phyloP scores from a whole-genome alignment of 169 alveolate genomes.

The Blepharisma undulans region DNA sequence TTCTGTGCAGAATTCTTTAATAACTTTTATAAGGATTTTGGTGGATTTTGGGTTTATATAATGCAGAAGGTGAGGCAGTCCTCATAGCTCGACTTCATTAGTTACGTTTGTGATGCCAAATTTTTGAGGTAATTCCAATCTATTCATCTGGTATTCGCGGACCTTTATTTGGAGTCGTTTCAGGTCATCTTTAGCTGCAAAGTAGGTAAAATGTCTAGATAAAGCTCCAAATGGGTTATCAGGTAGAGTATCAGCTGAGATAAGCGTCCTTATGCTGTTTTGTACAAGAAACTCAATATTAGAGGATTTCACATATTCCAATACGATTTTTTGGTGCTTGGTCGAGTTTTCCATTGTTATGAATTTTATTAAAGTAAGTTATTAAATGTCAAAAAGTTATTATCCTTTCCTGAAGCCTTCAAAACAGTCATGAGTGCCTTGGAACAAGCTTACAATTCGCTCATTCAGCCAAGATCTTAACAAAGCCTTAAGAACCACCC shows the following conservation, averaged over 20 bases:
- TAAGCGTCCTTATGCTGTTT: slow-evolving; percentile 6
- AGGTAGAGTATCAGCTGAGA: neutral
- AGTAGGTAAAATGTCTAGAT: slow-evolving; percentile 14
- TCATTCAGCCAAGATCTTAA: neutral
- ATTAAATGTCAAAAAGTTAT: neutral
- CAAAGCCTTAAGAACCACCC: neutral
- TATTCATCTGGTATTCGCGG: neutral
- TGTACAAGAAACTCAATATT: slow-evolving; percentile 6
- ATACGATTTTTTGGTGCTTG: slow-evolving; percentile 3
- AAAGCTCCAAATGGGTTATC: slow-evolving; percentile 37
- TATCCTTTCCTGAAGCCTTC: neutral
- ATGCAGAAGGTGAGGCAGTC: slow-evolving; percentile 8
- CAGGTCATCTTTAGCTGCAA: slow-evolving; percentile 34
- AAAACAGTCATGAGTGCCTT: neutral
- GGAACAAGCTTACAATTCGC: neutral
- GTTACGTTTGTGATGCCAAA: neutral
- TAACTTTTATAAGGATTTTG: neutral
- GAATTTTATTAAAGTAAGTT: neutral
- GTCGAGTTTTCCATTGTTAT: neutral
- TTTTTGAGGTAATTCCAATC: neutral
- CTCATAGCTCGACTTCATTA: neutral
- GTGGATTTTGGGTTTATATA: neutral
- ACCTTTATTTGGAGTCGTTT: neutral
- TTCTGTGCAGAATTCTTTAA: slow-evolving; percentile 11
- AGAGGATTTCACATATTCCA: neutral